Evolutionary conservation across 2,329 filamentous ascomycete genomes (phyloP).

Genomic region (Chalaropsis thielavioides): DNA sequence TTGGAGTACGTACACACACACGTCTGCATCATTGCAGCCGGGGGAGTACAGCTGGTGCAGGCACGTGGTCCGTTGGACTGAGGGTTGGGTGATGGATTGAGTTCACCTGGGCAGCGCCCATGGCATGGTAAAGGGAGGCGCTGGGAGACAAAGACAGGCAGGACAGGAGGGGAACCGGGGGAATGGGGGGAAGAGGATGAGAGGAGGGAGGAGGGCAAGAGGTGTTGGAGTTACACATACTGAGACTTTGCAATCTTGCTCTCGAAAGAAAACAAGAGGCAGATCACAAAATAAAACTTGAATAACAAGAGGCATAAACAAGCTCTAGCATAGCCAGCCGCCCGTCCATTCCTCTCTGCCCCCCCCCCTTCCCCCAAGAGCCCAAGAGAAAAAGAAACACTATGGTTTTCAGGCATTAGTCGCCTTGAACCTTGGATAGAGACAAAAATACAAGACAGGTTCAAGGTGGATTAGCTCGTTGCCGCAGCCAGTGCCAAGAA

Average conservation of each 20-base stretch:
- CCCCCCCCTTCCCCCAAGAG: no score
- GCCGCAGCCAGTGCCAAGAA: constrained; percentile 6
- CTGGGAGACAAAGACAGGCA: background rate
- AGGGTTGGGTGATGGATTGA: background rate
- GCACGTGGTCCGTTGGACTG: background rate
- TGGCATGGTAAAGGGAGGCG: background rate
- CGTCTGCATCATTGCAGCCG: no score
- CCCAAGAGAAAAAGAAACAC: no score
- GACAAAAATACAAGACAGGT: background rate
- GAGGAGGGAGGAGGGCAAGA: background rate
- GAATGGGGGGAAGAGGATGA: background rate
- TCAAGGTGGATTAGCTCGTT: background rate
- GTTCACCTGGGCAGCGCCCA: no score
- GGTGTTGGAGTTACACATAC: background rate
- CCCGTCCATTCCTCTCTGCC: background rate
- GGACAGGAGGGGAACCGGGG: background rate
- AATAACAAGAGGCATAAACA: background rate
- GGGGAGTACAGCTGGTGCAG: background rate
- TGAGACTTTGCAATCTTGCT: background rate
- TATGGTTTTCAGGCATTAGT: background rate
- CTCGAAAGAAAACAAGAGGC: background rate
- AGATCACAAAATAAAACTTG: background rate
- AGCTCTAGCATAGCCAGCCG: background rate
- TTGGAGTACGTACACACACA: background rate
- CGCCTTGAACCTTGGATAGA: background rate